phyloP scores from a whole-genome alignment of 352 stramenopile species.

The Globisporangium cederbergense region DNA sequence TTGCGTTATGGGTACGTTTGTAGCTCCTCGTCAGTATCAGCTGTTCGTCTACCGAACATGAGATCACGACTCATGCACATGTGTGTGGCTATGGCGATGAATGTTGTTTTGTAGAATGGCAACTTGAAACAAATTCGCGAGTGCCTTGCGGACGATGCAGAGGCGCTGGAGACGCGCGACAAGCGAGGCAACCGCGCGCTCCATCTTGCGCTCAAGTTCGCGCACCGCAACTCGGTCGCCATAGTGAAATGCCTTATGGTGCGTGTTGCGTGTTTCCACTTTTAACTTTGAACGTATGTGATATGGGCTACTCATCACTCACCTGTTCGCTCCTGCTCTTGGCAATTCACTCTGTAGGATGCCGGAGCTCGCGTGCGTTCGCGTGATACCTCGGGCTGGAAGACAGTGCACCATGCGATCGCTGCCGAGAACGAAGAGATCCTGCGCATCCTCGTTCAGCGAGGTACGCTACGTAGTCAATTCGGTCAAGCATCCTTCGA shows the following conservation, averaged over 20 bases:
- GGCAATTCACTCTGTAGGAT: conserved; percentile 23
- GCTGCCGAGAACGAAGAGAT: conserved; percentile 61
- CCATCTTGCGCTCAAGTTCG: conserved; percentile 67
- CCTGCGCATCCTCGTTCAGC: conserved; percentile 44
- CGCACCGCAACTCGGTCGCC: conserved; percentile 44
- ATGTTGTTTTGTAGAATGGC: conserved; percentile 36
- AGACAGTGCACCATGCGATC: conserved; percentile 60
- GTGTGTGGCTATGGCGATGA: conserved; percentile 1
- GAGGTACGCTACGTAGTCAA: conserved; percentile 19
- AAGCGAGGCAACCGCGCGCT: conserved; percentile 54
- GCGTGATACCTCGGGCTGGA: conserved; percentile 55
- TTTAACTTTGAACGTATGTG: no score
- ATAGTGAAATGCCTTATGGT: conserved; percentile 63
- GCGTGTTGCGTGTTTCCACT: neutral
- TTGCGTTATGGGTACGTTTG: conserved; percentile 52
- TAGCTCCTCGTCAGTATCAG: neutral
- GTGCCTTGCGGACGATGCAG: conserved; percentile 22
- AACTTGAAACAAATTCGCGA: conserved; percentile 51
- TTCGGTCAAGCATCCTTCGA: no score
- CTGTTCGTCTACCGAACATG: conserved; percentile 1
- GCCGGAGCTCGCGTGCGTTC: conserved; percentile 61
- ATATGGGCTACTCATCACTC: no score
- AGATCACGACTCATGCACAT: neutral
- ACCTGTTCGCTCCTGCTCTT: neutral
- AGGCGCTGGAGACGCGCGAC: conserved; percentile 50